These are phyloP conservation scores for Solanum pennellii DNA, from an alignment of 257 asterid genomes.

Conservation along the genomic window DNA sequence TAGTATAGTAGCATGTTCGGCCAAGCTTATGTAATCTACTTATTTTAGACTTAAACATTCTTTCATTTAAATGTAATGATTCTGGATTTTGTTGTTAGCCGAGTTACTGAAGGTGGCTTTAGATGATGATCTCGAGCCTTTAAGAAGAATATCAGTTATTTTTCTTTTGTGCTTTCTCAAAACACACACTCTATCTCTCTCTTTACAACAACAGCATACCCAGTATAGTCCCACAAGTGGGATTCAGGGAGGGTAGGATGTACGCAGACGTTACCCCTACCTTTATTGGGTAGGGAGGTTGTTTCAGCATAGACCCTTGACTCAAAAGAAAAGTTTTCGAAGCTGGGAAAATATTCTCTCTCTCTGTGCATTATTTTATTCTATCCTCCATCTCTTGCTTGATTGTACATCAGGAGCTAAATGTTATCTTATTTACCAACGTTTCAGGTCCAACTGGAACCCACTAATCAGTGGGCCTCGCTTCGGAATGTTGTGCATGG, in stretches of 20 bases:
- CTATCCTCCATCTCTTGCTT: neutral
- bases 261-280: neutral
- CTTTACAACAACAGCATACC: neutral
- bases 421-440: neutral
- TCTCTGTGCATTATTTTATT: neutral
- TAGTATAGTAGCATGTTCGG: neutral
- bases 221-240: neutral
- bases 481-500: constrained; percentile 34
- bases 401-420: neutral
- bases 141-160: neutral
- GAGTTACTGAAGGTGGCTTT: neutral
- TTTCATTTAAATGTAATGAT: neutral
- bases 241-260: neutral
- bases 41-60: neutral
- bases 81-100: neutral
- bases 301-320: neutral
- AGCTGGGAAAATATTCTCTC: neutral
- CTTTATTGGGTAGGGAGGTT: neutral
- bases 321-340: neutral
- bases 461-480: constrained; percentile 67
- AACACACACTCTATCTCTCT: neutral
- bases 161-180: neutral
- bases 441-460: constrained; percentile 86
- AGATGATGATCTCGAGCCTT: neutral
- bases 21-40: neutral